phyloP scores from a whole-genome alignment of 805 yeast genomes.

The Lachancea mirantina region DNA sequence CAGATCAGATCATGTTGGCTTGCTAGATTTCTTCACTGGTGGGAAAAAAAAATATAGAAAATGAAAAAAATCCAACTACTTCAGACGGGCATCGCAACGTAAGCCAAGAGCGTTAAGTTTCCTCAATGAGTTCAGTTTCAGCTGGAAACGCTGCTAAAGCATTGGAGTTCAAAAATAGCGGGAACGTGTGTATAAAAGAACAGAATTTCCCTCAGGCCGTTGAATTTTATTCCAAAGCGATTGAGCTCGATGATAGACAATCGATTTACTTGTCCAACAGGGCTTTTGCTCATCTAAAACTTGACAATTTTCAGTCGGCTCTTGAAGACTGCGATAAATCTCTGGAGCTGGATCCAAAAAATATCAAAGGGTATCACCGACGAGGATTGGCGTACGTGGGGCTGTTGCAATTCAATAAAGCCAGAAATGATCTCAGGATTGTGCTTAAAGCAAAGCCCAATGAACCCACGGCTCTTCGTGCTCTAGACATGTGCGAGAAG shows the following conservation, averaged over 20 bases:
- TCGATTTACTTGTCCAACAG: slow-evolving; percentile 73
- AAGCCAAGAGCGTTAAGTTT: too few species aligned
- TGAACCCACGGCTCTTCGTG: slow-evolving; percentile 59
- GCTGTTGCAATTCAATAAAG: slow-evolving; percentile 64
- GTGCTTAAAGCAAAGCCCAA: slow-evolving; percentile 58
- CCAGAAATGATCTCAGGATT: slow-evolving; percentile 58
- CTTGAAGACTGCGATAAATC: slow-evolving; percentile 72
- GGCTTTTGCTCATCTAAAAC: slow-evolving; percentile 81
- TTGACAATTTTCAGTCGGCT: slow-evolving; percentile 83
- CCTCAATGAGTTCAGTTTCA: too few species aligned
- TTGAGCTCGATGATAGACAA: slow-evolving; percentile 50
- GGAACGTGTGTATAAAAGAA: slow-evolving; percentile 64
- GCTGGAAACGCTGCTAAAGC: too few species aligned
- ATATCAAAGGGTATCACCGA: slow-evolving; percentile 78
- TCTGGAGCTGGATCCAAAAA: slow-evolving; percentile 54
- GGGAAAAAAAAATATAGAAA: too few species aligned
- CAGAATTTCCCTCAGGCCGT: slow-evolving; percentile 60
- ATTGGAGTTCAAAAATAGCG: slow-evolving; percentile 52
- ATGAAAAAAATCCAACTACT: too few species aligned
- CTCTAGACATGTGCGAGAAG: slow-evolving; percentile 55
- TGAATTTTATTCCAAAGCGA: slow-evolving; percentile 67
- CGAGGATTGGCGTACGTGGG: slow-evolving; percentile 79
- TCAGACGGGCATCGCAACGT: too few species aligned
- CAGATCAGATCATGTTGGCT: too few species aligned
- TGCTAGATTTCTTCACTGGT: too few species aligned